phyloP scores from a whole-genome alignment of 495 filamentous ascomycete species.

The Podospora appendiculata region DNA sequence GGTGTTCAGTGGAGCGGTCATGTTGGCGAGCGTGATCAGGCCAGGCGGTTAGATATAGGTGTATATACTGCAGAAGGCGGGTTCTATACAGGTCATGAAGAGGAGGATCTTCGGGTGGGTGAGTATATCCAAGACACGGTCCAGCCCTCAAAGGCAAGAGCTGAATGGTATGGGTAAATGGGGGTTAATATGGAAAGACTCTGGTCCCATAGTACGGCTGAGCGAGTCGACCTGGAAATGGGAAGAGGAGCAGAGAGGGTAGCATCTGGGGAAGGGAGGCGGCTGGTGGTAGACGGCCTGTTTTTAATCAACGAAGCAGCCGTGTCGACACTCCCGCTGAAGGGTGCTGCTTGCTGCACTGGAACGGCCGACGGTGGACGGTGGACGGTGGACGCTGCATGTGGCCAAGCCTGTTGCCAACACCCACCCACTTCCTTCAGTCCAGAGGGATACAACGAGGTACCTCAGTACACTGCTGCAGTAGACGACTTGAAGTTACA shows the following conservation, averaged over 20 bases:
- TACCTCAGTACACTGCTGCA: background rate
- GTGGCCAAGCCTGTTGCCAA: background rate
- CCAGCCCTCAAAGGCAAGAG: slow-evolving; percentile 27
- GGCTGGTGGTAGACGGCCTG: slow-evolving; percentile 1
- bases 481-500: slow-evolving; percentile 1
- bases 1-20: slow-evolving; percentile 39
- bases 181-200: slow-evolving; percentile 36
- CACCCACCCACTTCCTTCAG: background rate
- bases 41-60: slow-evolving; percentile 5
- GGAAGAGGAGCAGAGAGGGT: slow-evolving; percentile 2
- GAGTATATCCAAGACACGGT: slow-evolving; percentile 27
- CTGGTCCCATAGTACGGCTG: slow-evolving; percentile 21
- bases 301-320: slow-evolving; percentile 8
- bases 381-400: background rate
- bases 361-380: background rate
- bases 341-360: background rate
- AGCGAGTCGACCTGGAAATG: slow-evolving; percentile 17
- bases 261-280: slow-evolving; percentile 4
- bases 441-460: background rate
- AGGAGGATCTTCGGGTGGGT: slow-evolving; percentile 22
- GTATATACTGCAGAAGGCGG: background rate
- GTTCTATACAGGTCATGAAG: slow-evolving; percentile 17
- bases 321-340: no score
- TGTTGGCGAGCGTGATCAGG: slow-evolving; percentile 7
- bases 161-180: slow-evolving; percentile 40